These are phyloP conservation scores for Sporothrix phasma DNA, from an alignment of 2,329 filamentous ascomycete genomes.

Conservation along the genomic window DNA sequence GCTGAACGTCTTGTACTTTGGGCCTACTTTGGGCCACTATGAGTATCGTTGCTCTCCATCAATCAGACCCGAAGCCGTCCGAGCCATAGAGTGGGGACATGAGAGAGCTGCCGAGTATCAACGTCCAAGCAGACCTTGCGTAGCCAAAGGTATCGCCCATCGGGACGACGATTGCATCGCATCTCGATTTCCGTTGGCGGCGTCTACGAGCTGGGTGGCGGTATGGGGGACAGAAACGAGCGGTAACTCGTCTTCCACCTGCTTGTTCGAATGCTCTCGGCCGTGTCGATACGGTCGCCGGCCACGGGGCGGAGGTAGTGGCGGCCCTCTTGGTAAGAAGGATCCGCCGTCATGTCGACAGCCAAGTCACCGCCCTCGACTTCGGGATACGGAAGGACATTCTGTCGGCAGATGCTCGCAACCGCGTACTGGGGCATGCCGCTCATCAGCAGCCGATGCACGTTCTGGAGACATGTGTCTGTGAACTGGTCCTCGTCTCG, in stretches of 20 bases:
- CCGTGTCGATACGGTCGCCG: neutral
- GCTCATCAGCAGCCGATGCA: neutral
- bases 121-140: too few relatives aligned
- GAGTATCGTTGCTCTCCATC: too few relatives aligned
- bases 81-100: too few relatives aligned
- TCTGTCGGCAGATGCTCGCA: constrained; percentile 21
- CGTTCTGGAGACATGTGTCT: neutral
- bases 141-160: too few relatives aligned
- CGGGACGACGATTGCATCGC: too few relatives aligned
- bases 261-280: neutral
- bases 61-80: too few relatives aligned
- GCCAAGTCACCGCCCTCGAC: neutral
- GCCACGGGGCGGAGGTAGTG: neutral
- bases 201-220: neutral
- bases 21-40: too few relatives aligned
- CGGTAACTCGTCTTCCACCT: neutral
- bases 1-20: too few relatives aligned
- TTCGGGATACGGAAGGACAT: neutral
- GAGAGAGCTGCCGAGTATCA: too few relatives aligned
- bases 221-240: neutral
- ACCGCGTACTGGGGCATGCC: neutral
- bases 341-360: too few relatives aligned
- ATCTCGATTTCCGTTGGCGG: too few relatives aligned
- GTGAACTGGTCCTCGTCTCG: constrained; percentile 5
- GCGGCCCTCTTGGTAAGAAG: neutral